These are phyloP conservation scores for Saxispiralis lemnorum DNA, from an alignment of 495 filamentous ascomycete genomes.

Conservation along the genomic window DNA sequence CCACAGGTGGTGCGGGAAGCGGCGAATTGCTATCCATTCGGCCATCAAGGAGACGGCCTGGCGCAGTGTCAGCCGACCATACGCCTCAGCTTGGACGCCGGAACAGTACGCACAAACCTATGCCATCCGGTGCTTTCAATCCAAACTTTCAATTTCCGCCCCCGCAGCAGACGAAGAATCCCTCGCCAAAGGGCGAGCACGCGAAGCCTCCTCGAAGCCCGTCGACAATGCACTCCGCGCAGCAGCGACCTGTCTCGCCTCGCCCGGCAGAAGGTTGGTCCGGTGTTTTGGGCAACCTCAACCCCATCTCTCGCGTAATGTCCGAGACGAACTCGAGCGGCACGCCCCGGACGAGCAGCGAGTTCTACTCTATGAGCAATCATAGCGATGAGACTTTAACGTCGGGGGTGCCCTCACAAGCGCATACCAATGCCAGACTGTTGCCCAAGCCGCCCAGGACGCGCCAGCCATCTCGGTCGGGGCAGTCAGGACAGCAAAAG, in stretches of 20 bases:
- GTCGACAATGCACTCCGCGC: constrained; percentile 11
- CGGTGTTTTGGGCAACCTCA: constrained; percentile 19
- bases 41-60: constrained; percentile 6
- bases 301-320: constrained; percentile 50
- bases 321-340: constrained; percentile 50
- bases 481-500: neutral
- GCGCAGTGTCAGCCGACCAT: constrained; percentile 8
- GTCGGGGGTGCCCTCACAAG: constrained; percentile 57
- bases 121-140: neutral
- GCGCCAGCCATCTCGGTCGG: constrained; percentile 27
- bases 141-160: constrained; percentile 48
- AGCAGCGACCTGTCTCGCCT: constrained; percentile 19
- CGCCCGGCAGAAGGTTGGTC: constrained; percentile 21
- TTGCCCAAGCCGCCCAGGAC: constrained; percentile 35
- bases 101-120: neutral
- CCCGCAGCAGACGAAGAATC: constrained; percentile 16
- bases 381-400: constrained; percentile 82
- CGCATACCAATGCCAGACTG: constrained; percentile 38
- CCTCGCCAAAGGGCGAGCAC: constrained; percentile 7
- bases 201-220: constrained; percentile 3
- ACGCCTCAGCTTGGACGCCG: constrained; percentile 10
- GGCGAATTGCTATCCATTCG: constrained; percentile 1
- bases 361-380: constrained; percentile 87
- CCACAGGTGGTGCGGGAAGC: neutral
- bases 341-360: constrained; percentile 73